Conservation (phyloP, 805 yeast genomes). For the Lipomyces kockii region DNA sequence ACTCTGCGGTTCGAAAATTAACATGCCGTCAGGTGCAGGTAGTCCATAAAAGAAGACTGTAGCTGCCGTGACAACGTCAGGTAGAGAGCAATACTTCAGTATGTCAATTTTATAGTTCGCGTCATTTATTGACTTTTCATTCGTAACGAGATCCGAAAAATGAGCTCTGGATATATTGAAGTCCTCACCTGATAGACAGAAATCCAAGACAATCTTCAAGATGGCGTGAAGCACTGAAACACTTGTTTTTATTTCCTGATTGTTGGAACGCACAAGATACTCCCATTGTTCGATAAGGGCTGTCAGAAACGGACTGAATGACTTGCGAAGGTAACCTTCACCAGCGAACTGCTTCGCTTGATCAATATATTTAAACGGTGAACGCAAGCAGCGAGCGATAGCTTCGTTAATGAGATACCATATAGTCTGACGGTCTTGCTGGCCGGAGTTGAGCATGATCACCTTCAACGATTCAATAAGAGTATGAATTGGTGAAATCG, state of each 20-base stretch:
- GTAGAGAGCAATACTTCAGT: neutral
- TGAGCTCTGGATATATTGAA: slow-evolving; percentile 22
- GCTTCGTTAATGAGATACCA: slow-evolving; percentile 78
- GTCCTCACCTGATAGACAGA: slow-evolving; percentile 64
- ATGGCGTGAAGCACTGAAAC: slow-evolving; percentile 59
- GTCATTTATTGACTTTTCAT: neutral
- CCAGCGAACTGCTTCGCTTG: slow-evolving; percentile 34
- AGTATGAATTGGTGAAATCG: slow-evolving; percentile 61
- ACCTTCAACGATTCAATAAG: slow-evolving; percentile 56
- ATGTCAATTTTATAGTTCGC: neutral
- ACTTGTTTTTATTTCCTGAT: slow-evolving; percentile 41
- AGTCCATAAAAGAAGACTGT: neutral
- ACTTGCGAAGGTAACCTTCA: slow-evolving; percentile 11
- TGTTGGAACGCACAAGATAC: slow-evolving; percentile 50
- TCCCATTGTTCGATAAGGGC: slow-evolving; percentile 72
- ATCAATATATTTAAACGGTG: slow-evolving; percentile 89
- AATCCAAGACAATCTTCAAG: slow-evolving; percentile 34
- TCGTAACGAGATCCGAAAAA: neutral
- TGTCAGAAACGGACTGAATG: slow-evolving; percentile 61
- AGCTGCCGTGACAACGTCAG: neutral
- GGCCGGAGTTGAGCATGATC: slow-evolving; percentile 26
- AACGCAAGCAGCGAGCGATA: slow-evolving; percentile 65
- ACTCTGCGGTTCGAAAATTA: neutral
- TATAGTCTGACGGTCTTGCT: slow-evolving; percentile 45
- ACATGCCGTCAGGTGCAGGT: neutral